phyloP scores from a whole-genome alignment of 2,329 filamentous ascomycete species.

The Lachnellula hyalina region DNA sequence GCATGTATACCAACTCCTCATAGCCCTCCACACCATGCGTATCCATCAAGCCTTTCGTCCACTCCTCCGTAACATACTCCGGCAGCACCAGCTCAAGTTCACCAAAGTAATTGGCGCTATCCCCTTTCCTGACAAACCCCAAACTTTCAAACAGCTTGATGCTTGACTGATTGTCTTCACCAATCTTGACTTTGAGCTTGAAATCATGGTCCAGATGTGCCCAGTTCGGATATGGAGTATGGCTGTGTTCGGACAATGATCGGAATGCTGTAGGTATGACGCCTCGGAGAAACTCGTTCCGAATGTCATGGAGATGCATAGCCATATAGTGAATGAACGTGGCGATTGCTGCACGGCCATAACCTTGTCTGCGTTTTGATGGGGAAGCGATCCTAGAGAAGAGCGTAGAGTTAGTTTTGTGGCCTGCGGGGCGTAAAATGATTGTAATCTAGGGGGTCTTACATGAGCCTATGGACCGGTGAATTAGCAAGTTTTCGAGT shows the following conservation, averaged over 20 bases:
- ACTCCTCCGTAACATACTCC: conserved; percentile 26
- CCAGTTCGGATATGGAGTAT: conserved; percentile 41
- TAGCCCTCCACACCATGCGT: conserved; percentile 21
- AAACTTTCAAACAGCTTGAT: conserved; percentile 55
- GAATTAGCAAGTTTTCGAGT: no score
- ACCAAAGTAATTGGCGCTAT: conserved; percentile 57
- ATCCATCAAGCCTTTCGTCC: conserved; percentile 27
- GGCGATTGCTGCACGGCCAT: conserved; percentile 60
- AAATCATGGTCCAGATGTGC: conserved; percentile 2
- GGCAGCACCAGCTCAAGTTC: conserved; percentile 52
- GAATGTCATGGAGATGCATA: conserved; percentile 38
- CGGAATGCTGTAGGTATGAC: not conserved
- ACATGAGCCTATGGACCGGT: no score
- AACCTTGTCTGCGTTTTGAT: conserved; percentile 53
- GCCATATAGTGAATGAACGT: conserved; percentile 66
- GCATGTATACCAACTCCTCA: not conserved
- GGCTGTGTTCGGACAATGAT: not conserved
- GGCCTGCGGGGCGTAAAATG: no score
- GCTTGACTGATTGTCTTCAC: conserved; percentile 49
- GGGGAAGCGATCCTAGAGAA: conserved; percentile 49
- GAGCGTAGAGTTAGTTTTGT: no score
- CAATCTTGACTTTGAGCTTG: conserved; percentile 58
- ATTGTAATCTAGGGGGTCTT: no score
- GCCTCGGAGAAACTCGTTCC: not conserved
- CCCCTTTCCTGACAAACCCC: conserved; percentile 47